phyloP scores from a whole-genome alignment of 805 yeast species.

The Clavispora phyllophila region DNA sequence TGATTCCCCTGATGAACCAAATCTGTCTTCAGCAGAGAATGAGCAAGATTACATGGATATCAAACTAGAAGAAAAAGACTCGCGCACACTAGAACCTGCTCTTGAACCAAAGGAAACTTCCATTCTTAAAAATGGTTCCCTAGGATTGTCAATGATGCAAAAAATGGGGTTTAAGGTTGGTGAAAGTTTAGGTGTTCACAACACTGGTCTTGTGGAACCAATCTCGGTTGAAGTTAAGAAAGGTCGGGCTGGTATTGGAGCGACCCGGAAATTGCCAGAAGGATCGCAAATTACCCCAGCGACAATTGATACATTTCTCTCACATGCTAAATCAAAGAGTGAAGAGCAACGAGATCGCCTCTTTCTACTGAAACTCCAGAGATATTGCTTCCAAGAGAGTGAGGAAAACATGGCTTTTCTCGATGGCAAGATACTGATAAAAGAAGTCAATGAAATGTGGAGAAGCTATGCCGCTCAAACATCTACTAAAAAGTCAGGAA shows the following conservation, averaged over 20 bases:
- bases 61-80: not conserved
- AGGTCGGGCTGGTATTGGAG: conserved; percentile 21
- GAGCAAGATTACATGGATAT: not conserved
- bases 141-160: conserved; percentile 49
- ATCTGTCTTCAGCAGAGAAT: not conserved
- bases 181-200: conserved; percentile 35
- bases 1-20: no score
- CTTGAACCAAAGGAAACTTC: conserved; percentile 2
- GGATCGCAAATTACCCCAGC: not conserved
- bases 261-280: not conserved
- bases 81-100: not conserved
- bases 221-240: conserved; percentile 17
- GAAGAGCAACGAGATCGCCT: not conserved
- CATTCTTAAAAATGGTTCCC: conserved; percentile 11
- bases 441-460: conserved; percentile 36
- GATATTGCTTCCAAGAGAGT: conserved; percentile 37
- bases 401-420: conserved; percentile 29
- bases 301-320: not conserved
- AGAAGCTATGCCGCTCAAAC: conserved; percentile 19
- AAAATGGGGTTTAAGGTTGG: conserved; percentile 57
- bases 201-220: conserved; percentile 27
- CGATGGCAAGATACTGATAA: conserved; percentile 8
- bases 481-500: not conserved
- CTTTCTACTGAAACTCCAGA: conserved; percentile 29
- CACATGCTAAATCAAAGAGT: not conserved